These are phyloP conservation scores for Elsinoe perseae DNA, from an alignment of 2,329 filamentous ascomycete species.

Conservation along the genomic window DNA sequence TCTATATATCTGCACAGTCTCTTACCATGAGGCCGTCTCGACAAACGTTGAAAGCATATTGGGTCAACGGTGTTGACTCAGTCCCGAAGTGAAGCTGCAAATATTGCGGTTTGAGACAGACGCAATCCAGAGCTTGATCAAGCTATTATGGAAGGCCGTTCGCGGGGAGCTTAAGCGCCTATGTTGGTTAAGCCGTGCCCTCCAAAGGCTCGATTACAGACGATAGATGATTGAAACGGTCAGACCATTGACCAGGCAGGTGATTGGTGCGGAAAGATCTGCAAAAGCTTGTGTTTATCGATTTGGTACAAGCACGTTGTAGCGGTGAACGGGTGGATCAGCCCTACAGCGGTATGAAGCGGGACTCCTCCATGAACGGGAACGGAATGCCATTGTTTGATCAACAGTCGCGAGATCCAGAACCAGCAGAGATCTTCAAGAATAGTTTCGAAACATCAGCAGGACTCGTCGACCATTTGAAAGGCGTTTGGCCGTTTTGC, in stretches of 20 bases:
- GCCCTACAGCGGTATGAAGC: neutral
- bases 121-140: neutral
- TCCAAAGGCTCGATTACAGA: neutral
- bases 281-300: slow-evolving; percentile 6
- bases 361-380: neutral
- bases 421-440: slow-evolving; percentile 2
- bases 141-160: neutral
- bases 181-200: neutral
- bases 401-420: neutral
- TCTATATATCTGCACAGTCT: slow-evolving; percentile 2
- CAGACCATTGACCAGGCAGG: neutral
- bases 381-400: neutral
- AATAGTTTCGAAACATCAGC: neutral
- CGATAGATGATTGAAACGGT: slow-evolving; percentile 4
- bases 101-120: slow-evolving; percentile 9
- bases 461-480: neutral
- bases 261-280: neutral
- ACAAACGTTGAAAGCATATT: slow-evolving; percentile 3
- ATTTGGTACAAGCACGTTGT: slow-evolving; percentile 5
- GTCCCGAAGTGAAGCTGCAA: neutral
- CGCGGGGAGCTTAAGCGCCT: neutral
- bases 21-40: neutral
- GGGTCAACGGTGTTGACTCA: slow-evolving; percentile 9
- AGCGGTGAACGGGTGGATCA: neutral
- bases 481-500: neutral